These are phyloP conservation scores for Penicillium vulpinum DNA, from an alignment of 2,329 filamentous ascomycete genomes.

Conservation along the genomic window DNA sequence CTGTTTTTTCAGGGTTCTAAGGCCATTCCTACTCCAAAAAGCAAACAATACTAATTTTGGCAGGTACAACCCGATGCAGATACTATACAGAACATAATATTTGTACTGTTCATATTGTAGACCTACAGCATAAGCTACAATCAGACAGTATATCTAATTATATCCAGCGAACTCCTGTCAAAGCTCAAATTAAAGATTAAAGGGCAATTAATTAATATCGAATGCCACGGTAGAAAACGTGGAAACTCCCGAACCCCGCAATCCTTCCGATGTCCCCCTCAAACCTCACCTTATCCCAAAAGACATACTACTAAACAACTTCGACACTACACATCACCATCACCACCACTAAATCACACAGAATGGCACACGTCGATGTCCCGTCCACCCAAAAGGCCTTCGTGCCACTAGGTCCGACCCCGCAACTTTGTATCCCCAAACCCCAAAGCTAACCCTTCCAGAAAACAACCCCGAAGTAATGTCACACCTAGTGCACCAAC, in stretches of 20 bases:
- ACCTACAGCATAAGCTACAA: neutral
- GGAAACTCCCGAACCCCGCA: neutral
- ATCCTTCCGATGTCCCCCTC: neutral
- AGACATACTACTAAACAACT: no score
- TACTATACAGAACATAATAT: no score
- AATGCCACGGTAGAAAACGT: neutral
- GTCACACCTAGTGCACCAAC: slow-evolving; percentile 75
- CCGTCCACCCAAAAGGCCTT: slow-evolving; percentile 48
- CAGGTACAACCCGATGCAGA: no score
- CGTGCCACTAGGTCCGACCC: slow-evolving; percentile 46
- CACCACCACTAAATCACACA: slow-evolving; percentile 4
- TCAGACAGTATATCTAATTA: no score
- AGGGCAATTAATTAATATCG: neutral
- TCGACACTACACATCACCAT: no score
- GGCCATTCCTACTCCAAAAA: neutral
- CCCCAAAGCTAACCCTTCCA: slow-evolving; percentile 28
- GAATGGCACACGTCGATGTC: slow-evolving; percentile 39
- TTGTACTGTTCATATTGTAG: neutral
- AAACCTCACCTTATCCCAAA: neutral
- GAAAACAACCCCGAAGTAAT: slow-evolving; percentile 86
- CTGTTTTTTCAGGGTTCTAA: neutral
- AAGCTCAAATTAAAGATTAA: neutral
- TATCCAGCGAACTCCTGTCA: neutral
- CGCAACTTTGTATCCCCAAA: slow-evolving; percentile 1
- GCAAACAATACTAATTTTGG: no score